Evolutionary conservation across 768 basidiomycete species (phyloP).

Genomic region (Lactarius sanguifluus): DNA sequence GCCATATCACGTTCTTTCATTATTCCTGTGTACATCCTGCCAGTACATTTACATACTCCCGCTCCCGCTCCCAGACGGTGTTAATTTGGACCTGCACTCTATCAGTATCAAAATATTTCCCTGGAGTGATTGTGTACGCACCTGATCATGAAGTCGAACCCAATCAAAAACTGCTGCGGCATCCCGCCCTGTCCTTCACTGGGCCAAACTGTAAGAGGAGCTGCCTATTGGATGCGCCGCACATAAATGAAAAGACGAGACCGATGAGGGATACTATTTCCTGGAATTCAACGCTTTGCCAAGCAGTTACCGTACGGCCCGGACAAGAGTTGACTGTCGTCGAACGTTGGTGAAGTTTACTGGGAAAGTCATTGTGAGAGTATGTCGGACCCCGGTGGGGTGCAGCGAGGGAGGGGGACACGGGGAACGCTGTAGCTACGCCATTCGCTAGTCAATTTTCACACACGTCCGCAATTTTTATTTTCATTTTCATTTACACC

Average conservation of each 20-base stretch:
- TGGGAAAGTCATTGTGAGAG: background rate
- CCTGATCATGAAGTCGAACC: background rate
- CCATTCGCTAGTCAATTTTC: background rate
- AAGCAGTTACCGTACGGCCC: background rate
- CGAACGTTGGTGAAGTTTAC: background rate
- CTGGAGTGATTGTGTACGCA: background rate
- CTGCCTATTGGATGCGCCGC: background rate
- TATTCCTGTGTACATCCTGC: background rate
- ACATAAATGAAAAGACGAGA: background rate
- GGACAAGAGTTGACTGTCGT: background rate
- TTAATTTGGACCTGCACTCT: background rate
- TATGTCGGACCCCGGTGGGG: background rate
- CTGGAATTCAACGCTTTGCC: background rate
- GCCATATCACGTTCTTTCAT: background rate
- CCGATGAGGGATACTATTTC: background rate
- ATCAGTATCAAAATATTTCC: background rate
- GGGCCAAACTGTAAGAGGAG: background rate
- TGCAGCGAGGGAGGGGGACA: background rate
- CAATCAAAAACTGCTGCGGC: background rate
- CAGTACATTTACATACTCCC: background rate
- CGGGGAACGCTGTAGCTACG: background rate
- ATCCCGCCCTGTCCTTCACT: background rate
- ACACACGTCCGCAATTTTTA: background rate
- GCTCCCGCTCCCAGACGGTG: background rate
- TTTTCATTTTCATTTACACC: background rate